phyloP scores from a whole-genome alignment of 1,284 basidiomycete species.

The Cutaneotrichosporon mucoides region DNA sequence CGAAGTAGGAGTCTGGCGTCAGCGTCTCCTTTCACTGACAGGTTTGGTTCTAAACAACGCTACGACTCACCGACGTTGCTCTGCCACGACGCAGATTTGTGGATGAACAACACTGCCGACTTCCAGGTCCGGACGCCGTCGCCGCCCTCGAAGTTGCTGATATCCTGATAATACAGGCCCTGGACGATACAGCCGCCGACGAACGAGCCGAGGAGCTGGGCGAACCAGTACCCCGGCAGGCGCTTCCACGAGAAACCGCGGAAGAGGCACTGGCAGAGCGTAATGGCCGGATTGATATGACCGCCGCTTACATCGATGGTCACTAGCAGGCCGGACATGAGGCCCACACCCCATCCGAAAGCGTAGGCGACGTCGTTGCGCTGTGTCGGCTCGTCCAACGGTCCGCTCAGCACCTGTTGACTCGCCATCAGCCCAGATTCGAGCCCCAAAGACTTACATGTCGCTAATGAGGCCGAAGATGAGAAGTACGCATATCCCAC shows the following conservation, averaged over 20 bases:
- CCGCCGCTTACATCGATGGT: conserved; percentile 18
- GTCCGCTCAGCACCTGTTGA: background rate
- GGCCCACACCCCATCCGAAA: conserved; percentile 15
- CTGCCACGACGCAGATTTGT: too few relatives aligned
- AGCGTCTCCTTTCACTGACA: too few relatives aligned
- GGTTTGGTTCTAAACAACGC: too few relatives aligned
- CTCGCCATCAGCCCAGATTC: too few relatives aligned
- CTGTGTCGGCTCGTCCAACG: background rate
- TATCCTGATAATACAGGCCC: conserved; percentile 6
- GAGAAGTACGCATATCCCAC: background rate
- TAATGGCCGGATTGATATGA: conserved; percentile 26
- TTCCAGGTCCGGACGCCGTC: too few relatives aligned
- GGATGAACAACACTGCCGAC: too few relatives aligned
- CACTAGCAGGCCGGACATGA: conserved; percentile 10
- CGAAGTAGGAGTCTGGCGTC: too few relatives aligned
- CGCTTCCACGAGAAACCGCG: conserved; percentile 32
- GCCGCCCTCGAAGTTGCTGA: too few relatives aligned
- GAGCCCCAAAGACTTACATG: conserved; percentile 2
- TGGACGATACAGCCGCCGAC: conserved; percentile 26
- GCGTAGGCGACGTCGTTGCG: conserved; percentile 2
- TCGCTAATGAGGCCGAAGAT: conserved; percentile 3
- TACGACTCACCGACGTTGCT: too few relatives aligned
- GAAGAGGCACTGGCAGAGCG: conserved; percentile 18
- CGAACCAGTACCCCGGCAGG: conserved; percentile 26
- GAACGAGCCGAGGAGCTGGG: conserved; percentile 31